Evolutionary conservation across 306 rosid species (phyloP).

Genomic region (Cicer yamashitae): DNA sequence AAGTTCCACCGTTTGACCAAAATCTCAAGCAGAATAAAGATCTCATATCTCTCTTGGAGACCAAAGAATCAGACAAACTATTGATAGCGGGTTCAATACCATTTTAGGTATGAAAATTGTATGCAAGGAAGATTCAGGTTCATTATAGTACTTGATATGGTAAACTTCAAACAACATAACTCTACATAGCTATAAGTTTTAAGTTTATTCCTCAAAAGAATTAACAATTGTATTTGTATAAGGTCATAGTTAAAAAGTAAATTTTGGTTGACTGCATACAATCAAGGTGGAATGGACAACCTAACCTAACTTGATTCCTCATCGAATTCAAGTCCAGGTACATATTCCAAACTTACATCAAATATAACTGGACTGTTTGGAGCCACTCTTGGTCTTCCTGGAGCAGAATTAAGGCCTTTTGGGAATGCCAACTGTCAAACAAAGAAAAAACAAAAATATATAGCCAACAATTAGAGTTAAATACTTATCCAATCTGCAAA

Average conservation of each 20-base stretch:
- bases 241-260: background rate
- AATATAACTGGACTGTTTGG: slow-evolving; percentile 91
- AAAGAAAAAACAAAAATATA: slow-evolving; percentile 2
- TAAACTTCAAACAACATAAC: slow-evolving; percentile 12
- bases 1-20: background rate
- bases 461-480: slow-evolving; percentile 22
- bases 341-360: slow-evolving; percentile 88
- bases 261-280: background rate
- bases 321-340: slow-evolving; percentile 85
- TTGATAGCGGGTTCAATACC: background rate
- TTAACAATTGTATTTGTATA: slow-evolving; percentile 32
- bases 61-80: background rate
- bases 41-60: background rate
- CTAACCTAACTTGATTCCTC: slow-evolving; percentile 57
- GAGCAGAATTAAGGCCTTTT: slow-evolving; percentile 90
- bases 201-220: slow-evolving; percentile 39
- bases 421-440: slow-evolving; percentile 90
- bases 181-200: slow-evolving; percentile 9
- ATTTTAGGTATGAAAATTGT: background rate
- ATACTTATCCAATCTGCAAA: background rate
- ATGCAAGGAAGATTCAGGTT: slow-evolving; percentile 22
- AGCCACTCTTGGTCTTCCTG: slow-evolving; percentile 99
- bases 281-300: slow-evolving; percentile 8
- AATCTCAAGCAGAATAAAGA: background rate
- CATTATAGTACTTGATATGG: background rate